Conservation (phyloP, 495 filamentous ascomycete genomes). For the Podospora pseudoanserina region DNA sequence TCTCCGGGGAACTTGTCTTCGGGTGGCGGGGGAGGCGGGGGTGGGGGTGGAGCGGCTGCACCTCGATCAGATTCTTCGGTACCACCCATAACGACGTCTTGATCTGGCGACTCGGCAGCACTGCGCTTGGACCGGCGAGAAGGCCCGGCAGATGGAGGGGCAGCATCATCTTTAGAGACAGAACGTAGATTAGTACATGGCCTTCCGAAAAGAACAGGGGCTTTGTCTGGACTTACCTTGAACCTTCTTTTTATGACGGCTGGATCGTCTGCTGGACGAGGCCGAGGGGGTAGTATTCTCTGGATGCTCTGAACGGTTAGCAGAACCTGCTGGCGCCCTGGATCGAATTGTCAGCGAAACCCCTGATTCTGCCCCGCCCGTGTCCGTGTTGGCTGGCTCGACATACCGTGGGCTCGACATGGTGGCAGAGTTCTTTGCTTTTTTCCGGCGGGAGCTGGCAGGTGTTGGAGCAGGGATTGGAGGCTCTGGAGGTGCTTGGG, state of each 20-base stretch:
- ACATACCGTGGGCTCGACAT: slow-evolving; percentile 84
- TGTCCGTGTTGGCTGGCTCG: neutral
- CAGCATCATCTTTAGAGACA: slow-evolving; percentile 14
- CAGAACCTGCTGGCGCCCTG: slow-evolving; percentile 37
- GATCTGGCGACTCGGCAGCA: slow-evolving; percentile 48
- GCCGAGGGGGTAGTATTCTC: slow-evolving; percentile 38
- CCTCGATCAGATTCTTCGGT: slow-evolving; percentile 63
- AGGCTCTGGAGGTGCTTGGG: slow-evolving; percentile 21
- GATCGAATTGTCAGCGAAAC: slow-evolving; percentile 15
- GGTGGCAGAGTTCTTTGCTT: slow-evolving; percentile 59
- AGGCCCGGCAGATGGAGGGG: slow-evolving; percentile 35
- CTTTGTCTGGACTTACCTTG: slow-evolving; percentile 21
- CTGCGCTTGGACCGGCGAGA: slow-evolving; percentile 52
- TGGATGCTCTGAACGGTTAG: slow-evolving; percentile 31
- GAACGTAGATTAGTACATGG: slow-evolving; percentile 1
- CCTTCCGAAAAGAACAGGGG: neutral
- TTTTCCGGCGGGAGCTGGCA: slow-evolving; percentile 52
- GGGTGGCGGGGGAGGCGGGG: slow-evolving; percentile 35
- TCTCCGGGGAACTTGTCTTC: slow-evolving; percentile 51
- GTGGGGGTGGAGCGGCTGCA: slow-evolving; percentile 37
- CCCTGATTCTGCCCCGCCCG: neutral
- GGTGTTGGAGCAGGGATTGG: slow-evolving; percentile 28
- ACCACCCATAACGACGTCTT: slow-evolving; percentile 52
- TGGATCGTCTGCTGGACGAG: slow-evolving; percentile 64
- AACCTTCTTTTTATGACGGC: slow-evolving; percentile 58